Base-by-base conservation (phyloP, 192 early-diverging fungal genomes). In the Gryganskiella cystojenkinii region DNA sequence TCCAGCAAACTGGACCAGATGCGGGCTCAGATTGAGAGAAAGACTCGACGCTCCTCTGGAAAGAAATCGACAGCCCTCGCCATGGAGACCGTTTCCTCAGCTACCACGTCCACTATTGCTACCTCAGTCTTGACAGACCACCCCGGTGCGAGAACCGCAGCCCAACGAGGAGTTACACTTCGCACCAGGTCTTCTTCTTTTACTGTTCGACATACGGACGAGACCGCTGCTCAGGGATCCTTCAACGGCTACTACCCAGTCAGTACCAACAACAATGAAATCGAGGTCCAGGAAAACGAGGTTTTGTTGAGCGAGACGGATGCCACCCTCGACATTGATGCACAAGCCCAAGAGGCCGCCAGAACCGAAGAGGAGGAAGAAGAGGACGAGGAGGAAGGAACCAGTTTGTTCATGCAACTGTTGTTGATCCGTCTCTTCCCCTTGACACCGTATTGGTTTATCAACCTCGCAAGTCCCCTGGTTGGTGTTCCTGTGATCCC, bases 391-490 rank as follows among this genome's bases (percentile, higher is more conserved):
- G 69, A 67, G 9, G 63, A 75, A 33, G 71, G 64, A 3, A 65
- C 74, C 2, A 74, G 75, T 17, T 45, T 87, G 22, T 87, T 87
- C 56, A 84, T 79, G 80, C 85, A 83, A 65, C 52, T 87, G 8
- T 30, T 87, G n/a, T 80, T 87, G 53, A 80, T 76, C 15, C 61
- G 86, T 40, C 57, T 87, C 14, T 87, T 87, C 51, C 86, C 86
- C 17, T 74, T 87, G 55, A 81, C 84, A 13, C 86, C 86, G 19
- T 87, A 85, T 56, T 87, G 86, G 85, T 85, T 87, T 42, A 83
- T 87, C 61, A 87, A 87, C 27, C 57, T 88, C 69, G 63, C 80
- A 11, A 79, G 84, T 46, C 84, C 86, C 1, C 49, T 88, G 47
- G 64, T 88, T 5, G 78, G 67, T 15, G 69, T 88, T 17, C 81